Evolutionary conservation across 352 stramenopile species (phyloP).

Genomic region (Globisporangium nodosum): DNA sequence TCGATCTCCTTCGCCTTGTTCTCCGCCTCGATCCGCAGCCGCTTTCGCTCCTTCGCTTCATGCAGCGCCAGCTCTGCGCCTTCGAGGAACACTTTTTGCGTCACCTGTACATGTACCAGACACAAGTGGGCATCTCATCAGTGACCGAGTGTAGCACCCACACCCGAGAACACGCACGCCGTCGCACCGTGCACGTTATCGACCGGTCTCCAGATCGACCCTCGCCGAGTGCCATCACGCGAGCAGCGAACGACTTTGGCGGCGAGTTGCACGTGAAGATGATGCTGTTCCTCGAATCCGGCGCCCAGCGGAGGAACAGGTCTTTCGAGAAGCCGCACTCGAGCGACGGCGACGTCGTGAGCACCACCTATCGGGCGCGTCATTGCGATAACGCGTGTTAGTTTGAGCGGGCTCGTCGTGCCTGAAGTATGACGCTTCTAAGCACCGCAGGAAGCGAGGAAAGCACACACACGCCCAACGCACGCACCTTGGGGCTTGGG

Average conservation of each 20-base stretch:
- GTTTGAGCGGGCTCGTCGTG: too few species aligned
- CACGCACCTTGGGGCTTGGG: slow-evolving; percentile 68
- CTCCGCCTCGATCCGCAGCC: slow-evolving; percentile 78
- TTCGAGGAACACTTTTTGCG: slow-evolving; percentile 69
- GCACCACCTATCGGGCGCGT: slow-evolving; percentile 40
- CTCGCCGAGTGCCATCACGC: slow-evolving; percentile 54
- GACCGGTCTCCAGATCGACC: slow-evolving; percentile 37
- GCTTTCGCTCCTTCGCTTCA: slow-evolving; percentile 83
- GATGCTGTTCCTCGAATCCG: slow-evolving; percentile 73
- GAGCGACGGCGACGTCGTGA: slow-evolving; percentile 72
- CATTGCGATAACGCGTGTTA: too few species aligned
- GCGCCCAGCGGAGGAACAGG: slow-evolving; percentile 77
- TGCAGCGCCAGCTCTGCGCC: slow-evolving; percentile 80
- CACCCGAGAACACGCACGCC: neutral
- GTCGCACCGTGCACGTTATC: slow-evolving; percentile 49
- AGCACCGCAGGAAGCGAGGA: neutral
- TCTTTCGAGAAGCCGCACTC: slow-evolving; percentile 84
- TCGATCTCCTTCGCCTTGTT: slow-evolving; percentile 87
- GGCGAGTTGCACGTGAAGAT: slow-evolving; percentile 73
- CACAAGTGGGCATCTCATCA: neutral
- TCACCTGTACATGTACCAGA: slow-evolving; percentile 21
- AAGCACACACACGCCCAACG: neutral
- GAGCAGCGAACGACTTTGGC: slow-evolving; percentile 62
- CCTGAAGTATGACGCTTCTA: too few species aligned
- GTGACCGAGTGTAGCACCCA: neutral